Base-by-base conservation (phyloP, 1,139 yeast species). In the Scheffersomyces quercinus region DNA sequence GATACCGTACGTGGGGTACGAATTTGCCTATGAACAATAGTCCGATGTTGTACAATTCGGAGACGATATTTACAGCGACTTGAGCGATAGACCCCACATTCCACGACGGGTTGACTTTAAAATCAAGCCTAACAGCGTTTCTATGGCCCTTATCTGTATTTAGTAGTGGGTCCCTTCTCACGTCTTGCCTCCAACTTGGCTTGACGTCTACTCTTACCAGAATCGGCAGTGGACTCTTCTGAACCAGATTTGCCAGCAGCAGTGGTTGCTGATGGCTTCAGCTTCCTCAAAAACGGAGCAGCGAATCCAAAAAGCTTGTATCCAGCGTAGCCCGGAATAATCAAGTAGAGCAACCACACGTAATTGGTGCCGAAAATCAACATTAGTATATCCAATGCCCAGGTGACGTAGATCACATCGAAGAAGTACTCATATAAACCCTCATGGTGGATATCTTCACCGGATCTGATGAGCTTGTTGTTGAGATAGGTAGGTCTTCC, bases 371-470 rank as follows among this genome's bases (percentile, higher is more conserved):
- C 88, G 35, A 80, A 62, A 0, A 81, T 15, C 11, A 81, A 59
- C 65, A 82, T 77, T 41, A 85, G 64, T 0, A 84, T 43, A 52
- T 82, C 83, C 49, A 84, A 70, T 12, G 77, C 56, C 76, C 88
- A 76, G 1, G 95, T 87, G 42, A 86, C 64, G 58, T 88, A 88
- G 44, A 88, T 71, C 16, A 87, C 65, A 59, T 88, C 96, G 58
- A 85, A 85, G 66, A 87, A 66, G 67, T 85, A 87, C 62, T 88
- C 96, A 15, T 83, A 84, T 36, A 88, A 67, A 0, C 96, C 96
- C 3, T 68, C 63, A 47, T 82, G 88, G 38, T 65, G 63, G 47
- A 88, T 70, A 56, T 88, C 91, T 37, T 78, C 82, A 2, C 95
- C 96, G 2, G 85, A 62, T 16, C 64, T 67, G 2, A 77, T 58